Conservation (phyloP, 345 rosid species). For the Arabidopsis suecica region DNA sequence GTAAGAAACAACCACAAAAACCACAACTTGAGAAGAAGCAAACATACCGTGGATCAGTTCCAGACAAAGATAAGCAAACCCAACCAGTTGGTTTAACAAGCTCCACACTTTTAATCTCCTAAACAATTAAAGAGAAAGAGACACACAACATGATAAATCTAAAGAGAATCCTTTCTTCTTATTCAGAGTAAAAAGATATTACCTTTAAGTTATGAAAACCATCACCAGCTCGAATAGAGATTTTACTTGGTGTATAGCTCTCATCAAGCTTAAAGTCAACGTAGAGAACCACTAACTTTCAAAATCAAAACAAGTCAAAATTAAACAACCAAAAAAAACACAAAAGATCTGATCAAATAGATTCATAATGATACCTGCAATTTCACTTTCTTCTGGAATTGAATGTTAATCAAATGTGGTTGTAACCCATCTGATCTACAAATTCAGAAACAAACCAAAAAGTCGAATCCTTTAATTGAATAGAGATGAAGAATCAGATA, state of each 20-base stretch:
- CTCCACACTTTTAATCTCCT: slow-evolving; percentile 91
- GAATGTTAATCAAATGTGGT: slow-evolving; percentile 93
- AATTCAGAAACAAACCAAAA: background rate
- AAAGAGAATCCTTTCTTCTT: background rate
- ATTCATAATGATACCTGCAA: slow-evolving; percentile 58
- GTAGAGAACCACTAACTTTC: slow-evolving; percentile 73
- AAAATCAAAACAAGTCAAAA: slow-evolving; percentile 22
- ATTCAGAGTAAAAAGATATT: background rate
- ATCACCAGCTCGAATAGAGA: slow-evolving; percentile 88
- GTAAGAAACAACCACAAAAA: background rate
- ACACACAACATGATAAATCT: slow-evolving; percentile 10
- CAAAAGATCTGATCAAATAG: background rate
- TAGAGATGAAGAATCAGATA: background rate
- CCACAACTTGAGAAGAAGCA: background rate
- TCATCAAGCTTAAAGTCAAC: slow-evolving; percentile 96
- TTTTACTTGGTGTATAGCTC: slow-evolving; percentile 91
- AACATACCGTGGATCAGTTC: slow-evolving; percentile 81
- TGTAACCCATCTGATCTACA: slow-evolving; percentile 95
- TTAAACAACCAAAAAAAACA: background rate
- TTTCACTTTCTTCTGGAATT: slow-evolving; percentile 94
- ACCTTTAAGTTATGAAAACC: slow-evolving; percentile 97
- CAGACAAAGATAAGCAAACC: slow-evolving; percentile 78
- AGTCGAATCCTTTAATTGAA: background rate
- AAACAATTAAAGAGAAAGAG: slow-evolving; percentile 20
- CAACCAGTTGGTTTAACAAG: slow-evolving; percentile 90